Percentiles rank a stretch among this genome's conserved stretches.
phyloP scores from a whole-genome alignment of 352 stramenopile genomes.

The Phytopythium chamaehyphon region DNA sequence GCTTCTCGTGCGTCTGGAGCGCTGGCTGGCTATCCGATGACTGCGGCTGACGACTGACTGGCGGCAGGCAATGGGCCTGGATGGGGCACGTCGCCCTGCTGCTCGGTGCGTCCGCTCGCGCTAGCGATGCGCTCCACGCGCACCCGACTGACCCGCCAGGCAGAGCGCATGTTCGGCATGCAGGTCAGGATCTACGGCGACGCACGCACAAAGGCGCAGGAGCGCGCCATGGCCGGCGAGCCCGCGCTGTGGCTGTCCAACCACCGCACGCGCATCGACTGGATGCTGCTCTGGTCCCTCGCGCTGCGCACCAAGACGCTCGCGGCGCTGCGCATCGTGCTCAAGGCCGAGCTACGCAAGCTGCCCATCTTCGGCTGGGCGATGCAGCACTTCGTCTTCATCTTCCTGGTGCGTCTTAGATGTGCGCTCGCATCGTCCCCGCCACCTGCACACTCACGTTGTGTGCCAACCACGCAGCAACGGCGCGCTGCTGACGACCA shows the following conservation, averaged over 20 bases:
- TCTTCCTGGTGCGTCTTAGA: conserved; percentile 51
- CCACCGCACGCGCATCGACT: conserved; percentile 82
- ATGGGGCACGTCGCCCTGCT: conserved; percentile 68
- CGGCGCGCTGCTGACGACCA: conserved; percentile 64
- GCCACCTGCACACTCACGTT: neutral
- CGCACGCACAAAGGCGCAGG: conserved; percentile 45
- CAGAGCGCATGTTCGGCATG: conserved; percentile 61
- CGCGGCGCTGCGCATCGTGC: conserved; percentile 59
- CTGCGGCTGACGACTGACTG: too few relatives aligned
- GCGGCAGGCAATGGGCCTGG: conserved; percentile 68
- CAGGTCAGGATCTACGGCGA: conserved; percentile 58
- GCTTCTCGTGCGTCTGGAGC: conserved; percentile 55
- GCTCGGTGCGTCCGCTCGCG: conserved; percentile 24
- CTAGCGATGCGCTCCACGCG: neutral
- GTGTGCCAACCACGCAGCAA: conserved; percentile 20
- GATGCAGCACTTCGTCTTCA: conserved; percentile 85
- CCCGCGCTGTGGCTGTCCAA: conserved; percentile 74
- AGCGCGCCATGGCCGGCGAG: conserved; percentile 37
- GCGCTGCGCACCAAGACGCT: conserved; percentile 47
- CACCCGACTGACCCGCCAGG: neutral
- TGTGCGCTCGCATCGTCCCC: too few relatives aligned
- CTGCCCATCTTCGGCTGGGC: conserved; percentile 81
- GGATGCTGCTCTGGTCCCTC: conserved; percentile 81
- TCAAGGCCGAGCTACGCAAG: conserved; percentile 70
- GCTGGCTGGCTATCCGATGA: conserved; percentile 3